Base-by-base conservation (phyloP, 2,329 filamentous ascomycete species). In the Xylariaceae sp. region DNA sequence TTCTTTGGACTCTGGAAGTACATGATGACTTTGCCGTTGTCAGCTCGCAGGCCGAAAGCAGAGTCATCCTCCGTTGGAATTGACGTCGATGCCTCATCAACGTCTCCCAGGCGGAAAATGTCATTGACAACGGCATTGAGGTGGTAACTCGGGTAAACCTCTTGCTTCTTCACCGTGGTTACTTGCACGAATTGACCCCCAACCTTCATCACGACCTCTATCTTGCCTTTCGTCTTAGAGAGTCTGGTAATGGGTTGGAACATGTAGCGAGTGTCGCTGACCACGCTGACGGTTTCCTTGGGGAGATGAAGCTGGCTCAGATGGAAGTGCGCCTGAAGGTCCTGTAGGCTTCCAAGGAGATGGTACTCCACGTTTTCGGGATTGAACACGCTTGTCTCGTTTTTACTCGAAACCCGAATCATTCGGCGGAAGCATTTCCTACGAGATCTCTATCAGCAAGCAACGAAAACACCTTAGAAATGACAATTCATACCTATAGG, bases 21-120 rank as follows among this genome's bases (percentile, higher is more conserved):
- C 77, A 83, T 81, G 33, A 81, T 71, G 31, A 81, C 77, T 56
- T 78, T 81, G 45, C 79, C 79, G 42, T 76, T 79, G 45, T 83
- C 79, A 3, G 77, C 77, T 31, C 77, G 68, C 18, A 83, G 59
- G 1, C 77, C 79, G 53, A 83, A 83, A 2, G 77, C 72, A 3
- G 73, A 75, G 42, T 82, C 77, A 37, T 83, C 77, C 37, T 81
- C 78, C 0, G 72, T 73, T 38, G 77, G 69, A 34, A 80, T 75
- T 3, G 74, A 75, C 3, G 74, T 75, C 5, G 77, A 68, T 4
- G 76, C 74, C 57, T 83, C 79, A 37, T 83, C 79, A 11, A 83
- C 69, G 35, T 83, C 79, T 4, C 74, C 68, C 3, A 83, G 61
- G 8, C 77, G 72, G 56, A 83, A 83, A 19, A 83, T 80, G 45